These are phyloP conservation scores for Oenanthe sinensis DNA, from an alignment of 129 eudicot genomes.

Conservation along the genomic window DNA sequence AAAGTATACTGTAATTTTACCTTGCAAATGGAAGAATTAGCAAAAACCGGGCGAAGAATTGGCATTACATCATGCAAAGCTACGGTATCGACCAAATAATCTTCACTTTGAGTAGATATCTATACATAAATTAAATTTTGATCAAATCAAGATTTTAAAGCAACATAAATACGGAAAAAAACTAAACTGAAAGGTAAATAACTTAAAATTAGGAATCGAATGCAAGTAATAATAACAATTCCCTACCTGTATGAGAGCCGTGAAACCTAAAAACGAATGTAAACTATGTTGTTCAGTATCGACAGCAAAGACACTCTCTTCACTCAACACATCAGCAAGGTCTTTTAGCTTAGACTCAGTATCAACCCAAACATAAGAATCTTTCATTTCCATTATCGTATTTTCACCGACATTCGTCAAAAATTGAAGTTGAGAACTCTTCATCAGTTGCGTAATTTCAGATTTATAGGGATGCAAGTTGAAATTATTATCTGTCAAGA, in stretches of 20 bases:
- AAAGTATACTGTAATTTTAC: slow-evolving; percentile 18
- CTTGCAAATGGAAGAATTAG: slow-evolving; percentile 77
- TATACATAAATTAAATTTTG: slow-evolving; percentile 14
- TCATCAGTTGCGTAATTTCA: slow-evolving; percentile 44
- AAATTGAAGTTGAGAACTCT: slow-evolving; percentile 29
- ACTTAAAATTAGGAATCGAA: not conserved
- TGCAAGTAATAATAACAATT: not conserved
- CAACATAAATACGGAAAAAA: not conserved
- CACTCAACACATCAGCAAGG: slow-evolving; percentile 57
- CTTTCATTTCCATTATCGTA: slow-evolving; percentile 29
- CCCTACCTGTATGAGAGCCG: slow-evolving; percentile 76
- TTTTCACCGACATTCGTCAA: slow-evolving; percentile 22
- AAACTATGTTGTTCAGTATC: slow-evolving; percentile 94
- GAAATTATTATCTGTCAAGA: slow-evolving; percentile 27
- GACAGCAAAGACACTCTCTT: slow-evolving; percentile 66
- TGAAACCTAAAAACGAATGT: slow-evolving; percentile 79
- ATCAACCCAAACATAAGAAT: slow-evolving; percentile 58
- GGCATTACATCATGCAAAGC: slow-evolving; percentile 69
- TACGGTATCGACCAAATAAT: slow-evolving; percentile 79
- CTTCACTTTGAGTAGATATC: slow-evolving; percentile 70
- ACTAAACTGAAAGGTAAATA: not conserved
- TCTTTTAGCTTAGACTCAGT: slow-evolving; percentile 47
- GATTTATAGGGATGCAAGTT: slow-evolving; percentile 64
- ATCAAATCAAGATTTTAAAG: not conserved
- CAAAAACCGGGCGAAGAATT: slow-evolving; percentile 68